Conservation (phyloP, 2,329 filamentous ascomycete genomes). For the Nemania bipapillata region DNA sequence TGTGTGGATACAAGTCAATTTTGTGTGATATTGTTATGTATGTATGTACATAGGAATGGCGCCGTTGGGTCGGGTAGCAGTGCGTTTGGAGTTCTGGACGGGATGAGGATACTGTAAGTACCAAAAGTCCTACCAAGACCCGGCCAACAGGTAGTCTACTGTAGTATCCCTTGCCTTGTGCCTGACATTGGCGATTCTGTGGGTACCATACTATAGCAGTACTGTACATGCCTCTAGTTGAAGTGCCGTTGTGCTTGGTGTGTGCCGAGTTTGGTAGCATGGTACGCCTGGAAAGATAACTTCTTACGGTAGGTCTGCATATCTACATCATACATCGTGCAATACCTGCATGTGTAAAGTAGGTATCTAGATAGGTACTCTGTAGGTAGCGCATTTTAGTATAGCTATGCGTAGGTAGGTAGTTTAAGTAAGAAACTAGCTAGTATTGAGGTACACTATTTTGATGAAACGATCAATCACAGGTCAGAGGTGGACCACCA, state of each 20-base stretch:
- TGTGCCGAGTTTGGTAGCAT: not conserved
- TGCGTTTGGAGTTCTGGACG: constrained; percentile 36
- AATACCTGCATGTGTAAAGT: not conserved
- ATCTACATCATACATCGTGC: too few relatives aligned
- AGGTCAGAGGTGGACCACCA: constrained; percentile 5
- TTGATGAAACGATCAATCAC: constrained; percentile 20
- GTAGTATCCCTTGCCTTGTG: not conserved
- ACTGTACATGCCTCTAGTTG: too few relatives aligned
- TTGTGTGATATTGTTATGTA: constrained; percentile 11
- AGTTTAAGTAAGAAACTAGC: constrained; percentile 33
- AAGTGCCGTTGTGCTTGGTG: not conserved
- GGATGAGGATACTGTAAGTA: not conserved
- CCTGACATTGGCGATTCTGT: not conserved
- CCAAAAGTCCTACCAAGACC: constrained; percentile 36
- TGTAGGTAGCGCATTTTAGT: not conserved
- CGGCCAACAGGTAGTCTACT: too few relatives aligned
- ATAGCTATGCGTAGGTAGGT: not conserved
- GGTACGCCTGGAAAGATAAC: too few relatives aligned
- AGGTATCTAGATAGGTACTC: not conserved
- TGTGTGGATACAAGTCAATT: constrained; percentile 9
- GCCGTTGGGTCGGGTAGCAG: constrained; percentile 37
- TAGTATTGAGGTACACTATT: constrained; percentile 10
- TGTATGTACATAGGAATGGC: constrained; percentile 17
- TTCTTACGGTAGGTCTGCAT: too few relatives aligned
- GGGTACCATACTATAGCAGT: too few relatives aligned